Evolutionary conservation across 495 filamentous ascomycete species (phyloP).

Genomic region (Trichocladium antarcticum): DNA sequence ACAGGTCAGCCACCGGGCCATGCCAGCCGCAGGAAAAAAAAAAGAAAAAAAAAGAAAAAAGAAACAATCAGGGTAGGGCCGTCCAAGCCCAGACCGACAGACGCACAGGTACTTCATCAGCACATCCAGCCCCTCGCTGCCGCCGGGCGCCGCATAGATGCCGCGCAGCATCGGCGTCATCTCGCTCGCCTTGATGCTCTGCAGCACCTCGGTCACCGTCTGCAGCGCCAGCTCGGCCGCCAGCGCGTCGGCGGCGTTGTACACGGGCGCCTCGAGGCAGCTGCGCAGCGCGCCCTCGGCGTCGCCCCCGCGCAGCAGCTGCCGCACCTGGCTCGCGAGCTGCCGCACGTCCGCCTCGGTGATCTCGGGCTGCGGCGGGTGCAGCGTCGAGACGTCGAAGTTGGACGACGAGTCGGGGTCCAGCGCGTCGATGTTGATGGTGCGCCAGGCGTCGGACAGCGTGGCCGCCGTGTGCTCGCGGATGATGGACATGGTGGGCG

Average conservation of each 20-base stretch:
- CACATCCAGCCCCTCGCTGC: slow-evolving; percentile 59
- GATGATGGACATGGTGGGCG: slow-evolving; percentile 44
- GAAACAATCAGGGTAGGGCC: no score
- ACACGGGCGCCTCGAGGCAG: slow-evolving; percentile 58
- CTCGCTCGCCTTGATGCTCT: slow-evolving; percentile 80
- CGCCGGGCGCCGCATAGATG: slow-evolving; percentile 59
- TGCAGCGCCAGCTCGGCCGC: slow-evolving; percentile 68
- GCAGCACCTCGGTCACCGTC: slow-evolving; percentile 75
- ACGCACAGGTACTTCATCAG: slow-evolving; percentile 68
- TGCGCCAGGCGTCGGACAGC: slow-evolving; percentile 62
- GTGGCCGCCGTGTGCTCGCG: slow-evolving; percentile 42
- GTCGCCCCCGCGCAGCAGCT: slow-evolving; percentile 76
- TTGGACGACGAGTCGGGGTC: slow-evolving; percentile 79
- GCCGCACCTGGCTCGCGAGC: slow-evolving; percentile 65
- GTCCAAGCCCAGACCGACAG: background rate
- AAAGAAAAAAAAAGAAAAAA: background rate
- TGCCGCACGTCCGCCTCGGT: slow-evolving; percentile 61
- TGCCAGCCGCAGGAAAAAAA: slow-evolving; percentile 5
- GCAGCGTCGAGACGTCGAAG: slow-evolving; percentile 72
- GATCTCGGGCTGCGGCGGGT: slow-evolving; percentile 55
- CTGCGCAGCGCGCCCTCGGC: slow-evolving; percentile 70
- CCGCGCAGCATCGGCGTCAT: slow-evolving; percentile 75
- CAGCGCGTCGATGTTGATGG: slow-evolving; percentile 83
- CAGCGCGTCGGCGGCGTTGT: slow-evolving; percentile 43
- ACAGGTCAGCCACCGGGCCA: background rate